Base-by-base conservation (phyloP, 2,329 filamentous ascomycete species). In the Arthroderma sp. region DNA sequence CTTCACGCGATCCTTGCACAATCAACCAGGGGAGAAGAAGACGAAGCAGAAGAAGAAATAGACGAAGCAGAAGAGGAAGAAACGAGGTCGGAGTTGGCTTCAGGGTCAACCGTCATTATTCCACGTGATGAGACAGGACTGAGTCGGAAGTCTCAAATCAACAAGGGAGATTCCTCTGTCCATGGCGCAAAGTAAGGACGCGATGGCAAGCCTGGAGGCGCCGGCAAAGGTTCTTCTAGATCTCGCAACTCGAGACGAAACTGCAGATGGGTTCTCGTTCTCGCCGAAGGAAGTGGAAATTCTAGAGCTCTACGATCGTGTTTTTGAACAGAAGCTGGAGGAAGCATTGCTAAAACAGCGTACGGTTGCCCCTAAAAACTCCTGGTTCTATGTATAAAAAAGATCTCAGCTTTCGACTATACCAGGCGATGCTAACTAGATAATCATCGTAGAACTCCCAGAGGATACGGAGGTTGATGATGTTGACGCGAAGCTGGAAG, bases 261-360 rank as follows among this genome's bases (percentile, higher is more conserved):
- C 70, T 43, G 65, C 72, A 59, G 74, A 78, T 70, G 70, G 71
- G 59, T 75, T 83, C 38, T 75, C 78, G 6, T 75, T 91, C 44
- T 87, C 84, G 1, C 77, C 81, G 37, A 77, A 81, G 59, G 88
- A 94, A 71, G 74, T 78, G 64, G 77, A 78, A 61, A 78, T 86
- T 28, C 75, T 93, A 37, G 78, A 82, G 41, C 78, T 91, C 53
- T 87, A 88, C 70, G 84, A 90, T 68, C 79, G 80, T 62, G 74
- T 89, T 25, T 82, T 85, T 65, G 82, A 87, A 67, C 76, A 91
- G 47, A 81, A 84, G 65, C 73, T 91, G 21, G 85, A 93, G 72
- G 81, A 84, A 57, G 84, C 84, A 38, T 76, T 93, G 39, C 71
- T 90, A 11, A 71, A 77, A 63, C 70, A 74, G 68, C 67, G 72